Evolutionary conservation across 2,329 filamentous ascomycete species (phyloP).

Genomic region (Botrytis tulipae): DNA sequence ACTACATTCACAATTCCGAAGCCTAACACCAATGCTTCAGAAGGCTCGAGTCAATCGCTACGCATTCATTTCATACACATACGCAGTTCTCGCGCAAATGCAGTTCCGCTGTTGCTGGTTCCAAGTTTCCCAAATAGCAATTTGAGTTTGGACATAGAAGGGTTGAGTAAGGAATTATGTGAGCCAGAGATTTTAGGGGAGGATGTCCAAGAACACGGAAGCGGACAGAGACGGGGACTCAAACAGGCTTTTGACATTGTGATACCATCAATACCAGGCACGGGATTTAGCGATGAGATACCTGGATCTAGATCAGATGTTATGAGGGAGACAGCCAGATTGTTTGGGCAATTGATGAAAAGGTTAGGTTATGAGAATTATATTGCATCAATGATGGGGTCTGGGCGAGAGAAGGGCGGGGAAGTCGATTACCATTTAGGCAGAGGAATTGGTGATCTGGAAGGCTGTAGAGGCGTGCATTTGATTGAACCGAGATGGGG

Average conservation of each 20-base stretch:
- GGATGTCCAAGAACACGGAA: background rate
- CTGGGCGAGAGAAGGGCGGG: constrained; percentile 46
- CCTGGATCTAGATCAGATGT: constrained; percentile 30
- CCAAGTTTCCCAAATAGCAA: constrained; percentile 67
- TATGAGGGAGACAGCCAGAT: constrained; percentile 54
- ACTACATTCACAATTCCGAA: constrained; percentile 40
- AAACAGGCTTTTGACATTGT: constrained; percentile 63
- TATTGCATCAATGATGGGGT: constrained; percentile 54
- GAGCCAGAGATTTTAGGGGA: background rate
- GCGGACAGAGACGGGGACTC: background rate
- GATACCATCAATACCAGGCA: constrained; percentile 62
- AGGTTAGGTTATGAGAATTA: constrained; percentile 59
- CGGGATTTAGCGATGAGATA: constrained; percentile 66
- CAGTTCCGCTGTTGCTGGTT: constrained; percentile 62
- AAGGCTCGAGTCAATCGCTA: constrained; percentile 39
- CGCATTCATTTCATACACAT: constrained; percentile 66
- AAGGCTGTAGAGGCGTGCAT: constrained; percentile 59
- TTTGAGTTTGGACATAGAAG: constrained; percentile 47
- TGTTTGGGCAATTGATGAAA: constrained; percentile 59
- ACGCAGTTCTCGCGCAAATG: constrained; percentile 51
- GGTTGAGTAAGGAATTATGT: constrained; percentile 7
- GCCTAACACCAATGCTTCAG: background rate
- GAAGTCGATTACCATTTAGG: constrained; percentile 53
- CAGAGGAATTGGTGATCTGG: constrained; percentile 48
- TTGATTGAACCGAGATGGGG: constrained; percentile 57